These are phyloP conservation scores for Nannizzia gypsea DNA, from an alignment of 2,329 filamentous ascomycete genomes.

Conservation along the genomic window DNA sequence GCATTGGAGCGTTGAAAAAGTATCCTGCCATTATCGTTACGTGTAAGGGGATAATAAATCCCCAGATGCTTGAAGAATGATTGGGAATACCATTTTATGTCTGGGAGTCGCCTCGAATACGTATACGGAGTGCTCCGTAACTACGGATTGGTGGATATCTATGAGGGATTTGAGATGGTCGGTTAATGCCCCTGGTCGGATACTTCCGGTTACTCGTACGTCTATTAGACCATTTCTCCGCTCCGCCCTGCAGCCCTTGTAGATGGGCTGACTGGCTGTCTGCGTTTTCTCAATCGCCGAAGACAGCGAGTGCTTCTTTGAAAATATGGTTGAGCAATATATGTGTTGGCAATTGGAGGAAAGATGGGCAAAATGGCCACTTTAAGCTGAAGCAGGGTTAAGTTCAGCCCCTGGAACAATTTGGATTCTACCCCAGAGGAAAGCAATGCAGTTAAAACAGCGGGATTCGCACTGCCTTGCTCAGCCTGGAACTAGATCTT, in stretches of 20 bases:
- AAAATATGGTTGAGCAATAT: not conserved
- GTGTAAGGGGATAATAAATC: not conserved
- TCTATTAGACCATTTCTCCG: not conserved
- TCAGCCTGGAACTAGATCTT: not conserved
- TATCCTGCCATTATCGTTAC: not conserved
- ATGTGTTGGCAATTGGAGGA: not conserved
- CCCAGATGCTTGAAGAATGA: not conserved
- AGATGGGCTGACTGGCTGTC: not conserved
- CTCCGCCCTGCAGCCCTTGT: not conserved
- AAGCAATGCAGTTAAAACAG: not conserved
- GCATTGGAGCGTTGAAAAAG: not conserved
- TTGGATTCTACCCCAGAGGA: not conserved
- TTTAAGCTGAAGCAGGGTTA: not conserved
- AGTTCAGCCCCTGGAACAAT: not conserved
- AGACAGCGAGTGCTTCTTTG: not conserved
- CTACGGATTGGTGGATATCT: not conserved
- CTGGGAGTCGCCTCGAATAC: not conserved
- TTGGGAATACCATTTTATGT: not conserved
- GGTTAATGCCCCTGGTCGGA: not conserved
- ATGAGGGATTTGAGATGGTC: not conserved
- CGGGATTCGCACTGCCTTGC: not conserved
- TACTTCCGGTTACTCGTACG: conserved; percentile 1
- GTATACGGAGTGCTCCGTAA: no score
- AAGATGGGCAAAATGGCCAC: not conserved
- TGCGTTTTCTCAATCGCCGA: not conserved